Evolutionary conservation across 2,329 filamentous ascomycete species (phyloP).

Genomic region (Hypoxylon sp.): DNA sequence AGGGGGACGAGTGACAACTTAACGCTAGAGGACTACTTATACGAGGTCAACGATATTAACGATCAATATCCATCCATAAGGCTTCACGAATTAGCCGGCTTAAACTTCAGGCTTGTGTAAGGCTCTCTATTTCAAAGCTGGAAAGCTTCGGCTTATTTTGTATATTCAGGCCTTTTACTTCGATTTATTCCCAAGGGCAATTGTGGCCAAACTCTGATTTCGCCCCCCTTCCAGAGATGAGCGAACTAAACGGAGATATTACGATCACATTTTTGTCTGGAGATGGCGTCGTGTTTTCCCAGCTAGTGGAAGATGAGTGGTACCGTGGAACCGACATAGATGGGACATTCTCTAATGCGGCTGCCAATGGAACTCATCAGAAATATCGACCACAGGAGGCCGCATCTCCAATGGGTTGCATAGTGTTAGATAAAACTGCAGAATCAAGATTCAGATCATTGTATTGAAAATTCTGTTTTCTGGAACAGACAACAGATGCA

Average conservation of each 20-base stretch:
- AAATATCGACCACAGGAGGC: constrained; percentile 24
- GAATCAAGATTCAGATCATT: too few species aligned
- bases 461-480: too few species aligned
- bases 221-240: constrained; percentile 18
- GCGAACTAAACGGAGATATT: constrained; percentile 12
- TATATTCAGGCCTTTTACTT: neutral
- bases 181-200: neutral
- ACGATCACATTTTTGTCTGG: constrained; percentile 37
- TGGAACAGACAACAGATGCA: too few species aligned
- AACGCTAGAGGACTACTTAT: neutral
- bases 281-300: constrained; percentile 29
- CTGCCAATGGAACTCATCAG: neutral
- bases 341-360: neutral
- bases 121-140: neutral
- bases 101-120: constrained; percentile 19
- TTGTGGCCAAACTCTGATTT: neutral
- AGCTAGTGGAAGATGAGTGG: constrained; percentile 40
- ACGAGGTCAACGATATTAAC: neutral
- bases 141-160: neutral
- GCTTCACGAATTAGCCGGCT: neutral
- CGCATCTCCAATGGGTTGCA: constrained; percentile 41
- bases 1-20: neutral
- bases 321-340: constrained; percentile 28
- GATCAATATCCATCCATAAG: neutral
- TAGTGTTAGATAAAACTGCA: too few species aligned